Percentiles rank a stretch among this genome's conserved stretches.
Conservation (phyloP, 2,329 filamentous ascomycete genomes). For the Pseudocercospora fijiensis region DNA sequence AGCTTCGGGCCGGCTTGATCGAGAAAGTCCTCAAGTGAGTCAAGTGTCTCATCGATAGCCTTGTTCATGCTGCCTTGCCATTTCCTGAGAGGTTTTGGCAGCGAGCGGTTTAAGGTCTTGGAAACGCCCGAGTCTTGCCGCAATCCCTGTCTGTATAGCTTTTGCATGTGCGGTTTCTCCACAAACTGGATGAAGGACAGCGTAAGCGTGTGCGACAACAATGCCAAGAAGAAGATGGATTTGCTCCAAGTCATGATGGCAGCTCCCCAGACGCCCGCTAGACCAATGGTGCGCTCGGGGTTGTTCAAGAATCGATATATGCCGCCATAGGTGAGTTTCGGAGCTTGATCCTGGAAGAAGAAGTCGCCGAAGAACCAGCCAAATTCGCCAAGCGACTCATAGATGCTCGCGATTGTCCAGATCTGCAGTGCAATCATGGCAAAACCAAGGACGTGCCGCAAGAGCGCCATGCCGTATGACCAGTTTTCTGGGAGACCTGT, state of each 20-base stretch:
- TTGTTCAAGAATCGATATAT: conserved; percentile 99
- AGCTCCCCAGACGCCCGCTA: conserved; percentile 92
- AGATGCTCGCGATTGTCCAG: conserved; percentile 91
- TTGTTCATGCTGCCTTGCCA: conserved; percentile 85
- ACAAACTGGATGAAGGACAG: conserved; percentile 88
- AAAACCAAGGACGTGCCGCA: conserved; percentile 82
- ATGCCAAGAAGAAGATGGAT: conserved; percentile 79
- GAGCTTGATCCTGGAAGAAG: conserved; percentile 91
- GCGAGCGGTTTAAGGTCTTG: conserved; percentile 81
- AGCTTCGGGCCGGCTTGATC: conserved; percentile 83
- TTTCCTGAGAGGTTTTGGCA: conserved; percentile 78
- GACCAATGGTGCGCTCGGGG: conserved; percentile 87
- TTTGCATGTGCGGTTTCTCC: conserved; percentile 97
- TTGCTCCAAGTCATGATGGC: conserved; percentile 90
- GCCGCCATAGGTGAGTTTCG: conserved; percentile 89
- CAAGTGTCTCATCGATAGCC: conserved; percentile 79
- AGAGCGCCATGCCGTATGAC: conserved; percentile 77
- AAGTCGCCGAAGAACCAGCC: conserved; percentile 99
- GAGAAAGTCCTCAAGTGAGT: conserved; percentile 88
- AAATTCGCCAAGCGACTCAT: conserved; percentile 93
- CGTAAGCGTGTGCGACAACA: conserved; percentile 81
- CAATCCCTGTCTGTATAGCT: conserved; percentile 83
- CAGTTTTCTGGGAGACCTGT: conserved; percentile 72
- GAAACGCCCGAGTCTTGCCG: conserved; percentile 86
- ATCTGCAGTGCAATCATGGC: conserved; percentile 81